Percentiles rank a stretch among this genome's conserved stretches.
phyloP scores from a whole-genome alignment of 495 filamentous ascomycete genomes.

The Penicillium bovifimosum region DNA sequence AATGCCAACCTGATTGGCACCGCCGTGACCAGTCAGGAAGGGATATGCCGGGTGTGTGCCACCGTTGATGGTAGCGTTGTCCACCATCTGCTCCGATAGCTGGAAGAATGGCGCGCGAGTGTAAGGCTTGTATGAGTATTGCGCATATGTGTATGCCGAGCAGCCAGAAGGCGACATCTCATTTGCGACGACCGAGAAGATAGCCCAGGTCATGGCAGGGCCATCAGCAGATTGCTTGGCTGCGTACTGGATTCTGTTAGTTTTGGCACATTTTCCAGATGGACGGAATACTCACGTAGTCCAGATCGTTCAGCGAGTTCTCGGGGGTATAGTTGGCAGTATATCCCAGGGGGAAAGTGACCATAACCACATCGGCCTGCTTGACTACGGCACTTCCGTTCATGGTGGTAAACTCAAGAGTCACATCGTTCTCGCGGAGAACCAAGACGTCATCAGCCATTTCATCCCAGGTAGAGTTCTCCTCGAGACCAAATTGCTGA shows the following conservation, averaged over 20 bases:
- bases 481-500: slow-evolving; percentile 47
- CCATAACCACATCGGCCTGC: slow-evolving; percentile 59
- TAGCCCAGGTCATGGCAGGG: slow-evolving; percentile 64
- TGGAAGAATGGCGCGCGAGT: slow-evolving; percentile 48
- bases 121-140: slow-evolving; percentile 55
- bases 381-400: slow-evolving; percentile 58
- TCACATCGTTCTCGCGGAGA: slow-evolving; percentile 54
- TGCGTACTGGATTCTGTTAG: slow-evolving; percentile 43
- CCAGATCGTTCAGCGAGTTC: slow-evolving; percentile 49
- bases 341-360: slow-evolving; percentile 54
- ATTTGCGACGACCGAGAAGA: slow-evolving; percentile 57
- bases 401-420: slow-evolving; percentile 65
- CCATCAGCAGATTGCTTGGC: slow-evolving; percentile 57
- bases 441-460: slow-evolving; percentile 50
- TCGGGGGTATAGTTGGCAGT: slow-evolving; percentile 47
- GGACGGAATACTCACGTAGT: slow-evolving; percentile 41
- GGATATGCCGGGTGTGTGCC: slow-evolving; percentile 62
- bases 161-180: slow-evolving; percentile 55
- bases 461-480: slow-evolving; percentile 47
- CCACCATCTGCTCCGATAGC: slow-evolving; percentile 63
- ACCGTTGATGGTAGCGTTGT: slow-evolving; percentile 59
- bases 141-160: slow-evolving; percentile 57
- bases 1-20: slow-evolving; percentile 55
- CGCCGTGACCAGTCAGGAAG: slow-evolving; percentile 63
- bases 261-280: no score